Base-by-base conservation (phyloP, 2,329 filamentous ascomycete genomes). In the Diaporthe destruens region DNA sequence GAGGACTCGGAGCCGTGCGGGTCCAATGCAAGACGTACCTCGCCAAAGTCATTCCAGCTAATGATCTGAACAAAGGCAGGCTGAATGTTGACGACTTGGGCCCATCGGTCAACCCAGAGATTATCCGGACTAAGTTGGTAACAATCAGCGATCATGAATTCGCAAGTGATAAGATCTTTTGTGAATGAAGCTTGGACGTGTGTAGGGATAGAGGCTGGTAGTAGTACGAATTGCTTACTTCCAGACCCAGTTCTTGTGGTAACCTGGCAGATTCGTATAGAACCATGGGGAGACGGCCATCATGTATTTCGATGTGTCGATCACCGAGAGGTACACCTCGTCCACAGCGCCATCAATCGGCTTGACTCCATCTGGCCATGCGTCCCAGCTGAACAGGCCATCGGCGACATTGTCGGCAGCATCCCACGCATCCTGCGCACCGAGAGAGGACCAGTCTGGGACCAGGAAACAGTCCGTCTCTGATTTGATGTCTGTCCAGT, bases 171-270 rank as follows among this genome's bases (percentile, higher is more conserved):
- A 6, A 9, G 3, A 23, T 5, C 3, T 42, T 12, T 0, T 59
- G 34, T 4, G 6, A 14, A 23, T 25, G 55, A 32, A 14, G 18
- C 14, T 16, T n/a, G 36, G 55, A 36, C 34, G 6, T 6, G 18
- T 18, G 1, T 1, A 11, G 2, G n/a, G 55, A n/a, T 5, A 9
- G 7, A 65, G 20, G 3, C 20, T 18, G 47, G 47, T 51, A 23
- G 47, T 12, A 5, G 6, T n/a, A 25, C n/a, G 39, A 42, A 42
- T 42, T 14, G 47, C 61, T 65, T 88, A 87, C 29, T 85, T 84
- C 83, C 87, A 92, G 3, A 90, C 81, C 89, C 89, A 92, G 77
- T 90, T 89, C 80, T 91, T 91, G 59, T 81, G 79, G 76, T 85
- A 91, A 8, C 82, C 81, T 0, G 87, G 85, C 3, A 91, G 81